Evolutionary conservation across 345 rosid species (phyloP).

Genomic region (Nephelium lappaceum): DNA sequence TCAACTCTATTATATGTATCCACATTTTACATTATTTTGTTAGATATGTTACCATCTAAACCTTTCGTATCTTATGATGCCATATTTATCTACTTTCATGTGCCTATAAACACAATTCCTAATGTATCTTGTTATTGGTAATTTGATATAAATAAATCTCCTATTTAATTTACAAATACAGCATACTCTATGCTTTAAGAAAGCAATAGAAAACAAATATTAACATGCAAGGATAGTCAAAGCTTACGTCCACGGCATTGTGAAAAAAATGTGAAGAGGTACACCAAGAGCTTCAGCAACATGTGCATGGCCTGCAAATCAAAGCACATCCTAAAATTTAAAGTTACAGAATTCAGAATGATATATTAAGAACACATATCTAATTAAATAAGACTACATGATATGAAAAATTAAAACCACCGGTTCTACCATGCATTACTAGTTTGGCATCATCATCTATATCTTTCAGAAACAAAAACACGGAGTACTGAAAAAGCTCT

Average conservation of each 20-base stretch:
- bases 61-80: not conserved
- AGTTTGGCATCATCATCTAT: not conserved
- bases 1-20: not conserved
- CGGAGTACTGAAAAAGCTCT: not conserved
- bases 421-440: not conserved
- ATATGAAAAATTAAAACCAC: not conserved
- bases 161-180: not conserved
- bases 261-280: slow-evolving; percentile 97
- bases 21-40: not conserved
- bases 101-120: not conserved
- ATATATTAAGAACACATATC: slow-evolving; percentile 10
- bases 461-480: not conserved
- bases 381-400: not conserved
- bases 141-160: not conserved
- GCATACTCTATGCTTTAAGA: not conserved
- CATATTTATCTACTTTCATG: not conserved
- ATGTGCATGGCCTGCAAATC: slow-evolving; percentile 84
- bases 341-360: not conserved
- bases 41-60: not conserved
- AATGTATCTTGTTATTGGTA: not conserved
- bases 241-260: slow-evolving; percentile 99
- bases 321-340: slow-evolving; percentile 19
- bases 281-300: slow-evolving; percentile 98
- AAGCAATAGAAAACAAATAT: slow-evolving; percentile 4
- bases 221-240: slow-evolving; percentile 22